Percentiles rank a stretch among this genome's conserved stretches.
These are phyloP conservation scores for Macroventuria anomochaeta DNA, from an alignment of 2,329 filamentous ascomycete genomes.

Conservation along the genomic window DNA sequence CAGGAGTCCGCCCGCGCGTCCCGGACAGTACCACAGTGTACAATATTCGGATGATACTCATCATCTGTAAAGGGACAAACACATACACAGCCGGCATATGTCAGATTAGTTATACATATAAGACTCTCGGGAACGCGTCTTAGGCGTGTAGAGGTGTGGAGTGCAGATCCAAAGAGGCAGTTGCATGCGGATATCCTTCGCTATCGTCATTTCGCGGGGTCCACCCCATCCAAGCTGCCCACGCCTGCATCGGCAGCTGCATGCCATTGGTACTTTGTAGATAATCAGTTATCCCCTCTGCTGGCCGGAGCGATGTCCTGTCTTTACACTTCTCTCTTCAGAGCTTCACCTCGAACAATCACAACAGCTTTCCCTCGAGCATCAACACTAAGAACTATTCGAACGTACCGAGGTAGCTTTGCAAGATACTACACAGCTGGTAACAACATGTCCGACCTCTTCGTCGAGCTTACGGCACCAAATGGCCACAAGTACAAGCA, in stretches of 20 bases:
- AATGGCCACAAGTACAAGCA: conserved; percentile 76
- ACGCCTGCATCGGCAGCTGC: conserved; percentile 11
- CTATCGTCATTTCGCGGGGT: conserved; percentile 35
- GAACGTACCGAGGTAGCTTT: conserved; percentile 12
- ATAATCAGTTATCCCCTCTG: conserved; percentile 31
- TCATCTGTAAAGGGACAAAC: background rate
- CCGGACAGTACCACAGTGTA: background rate
- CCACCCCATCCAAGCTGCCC: conserved; percentile 17
- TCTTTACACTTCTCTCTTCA: conserved; percentile 30
- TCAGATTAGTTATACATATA: background rate
- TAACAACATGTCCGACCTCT: conserved; percentile 54
- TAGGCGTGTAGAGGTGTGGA: conserved; percentile 21
- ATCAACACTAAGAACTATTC: conserved; percentile 14
- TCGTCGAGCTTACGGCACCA: conserved; percentile 72
- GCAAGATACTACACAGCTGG: conserved; percentile 27
- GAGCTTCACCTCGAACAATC: conserved; percentile 19
- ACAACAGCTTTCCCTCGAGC: conserved; percentile 5
- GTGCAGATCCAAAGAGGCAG: conserved; percentile 31
- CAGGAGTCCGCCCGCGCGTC: conserved; percentile 7
- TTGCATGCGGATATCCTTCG: conserved; percentile 30
- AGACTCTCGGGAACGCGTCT: conserved; percentile 3
- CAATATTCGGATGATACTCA: too few species aligned
- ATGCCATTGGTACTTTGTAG: conserved; percentile 22
- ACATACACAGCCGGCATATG: conserved; percentile 1
- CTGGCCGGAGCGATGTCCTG: conserved; percentile 28